Evolutionary conservation across 345 rosid species (phyloP).

Genomic region (Eutrema japonicum): DNA sequence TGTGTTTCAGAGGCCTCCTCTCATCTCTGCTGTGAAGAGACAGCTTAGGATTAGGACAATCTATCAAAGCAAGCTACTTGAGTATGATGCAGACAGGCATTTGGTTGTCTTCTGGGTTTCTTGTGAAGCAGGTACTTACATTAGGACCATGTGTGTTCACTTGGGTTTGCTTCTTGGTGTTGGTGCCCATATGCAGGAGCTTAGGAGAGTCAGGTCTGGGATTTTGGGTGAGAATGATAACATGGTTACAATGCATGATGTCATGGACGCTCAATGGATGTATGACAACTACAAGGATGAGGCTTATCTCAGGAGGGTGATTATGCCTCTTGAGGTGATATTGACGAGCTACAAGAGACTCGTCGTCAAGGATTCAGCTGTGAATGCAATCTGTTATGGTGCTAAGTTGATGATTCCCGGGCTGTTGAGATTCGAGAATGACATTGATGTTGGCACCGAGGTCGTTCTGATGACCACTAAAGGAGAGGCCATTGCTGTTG

Average conservation of each 20-base stretch:
- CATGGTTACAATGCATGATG: slow-evolving; percentile 98
- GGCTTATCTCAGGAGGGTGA: slow-evolving; percentile 76
- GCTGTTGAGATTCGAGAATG: slow-evolving; percentile 86
- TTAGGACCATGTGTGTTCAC: slow-evolving; percentile 94
- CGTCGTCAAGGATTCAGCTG: slow-evolving; percentile 92
- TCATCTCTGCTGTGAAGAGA: slow-evolving; percentile 94
- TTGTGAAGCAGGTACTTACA: slow-evolving; percentile 95
- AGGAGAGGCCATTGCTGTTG: slow-evolving; percentile 91
- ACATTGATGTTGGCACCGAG: slow-evolving; percentile 83
- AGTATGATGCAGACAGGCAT: slow-evolving; percentile 78
- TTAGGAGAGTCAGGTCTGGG: slow-evolving; percentile 94
- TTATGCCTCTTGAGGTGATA: slow-evolving; percentile 90
- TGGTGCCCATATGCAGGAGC: slow-evolving; percentile 96
- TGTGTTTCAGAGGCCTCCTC: slow-evolving; percentile 88
- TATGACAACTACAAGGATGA: slow-evolving; percentile 72
- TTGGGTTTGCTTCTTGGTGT: slow-evolving; percentile 91
- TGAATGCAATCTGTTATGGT: slow-evolving; percentile 94
- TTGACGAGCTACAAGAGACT: slow-evolving; percentile 92
- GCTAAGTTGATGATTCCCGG: slow-evolving; percentile 96
- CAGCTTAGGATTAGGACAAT: slow-evolving; percentile 95
- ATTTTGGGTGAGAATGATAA: slow-evolving; percentile 90
- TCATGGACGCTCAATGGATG: slow-evolving; percentile 95
- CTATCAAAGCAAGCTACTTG: slow-evolving; percentile 85
- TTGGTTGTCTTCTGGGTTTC: slow-evolving; percentile 96
- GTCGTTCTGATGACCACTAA: slow-evolving; percentile 94